A percentile compares a stretch with the other conserved stretches of the same genome.
phyloP scores from a whole-genome alignment of 2,329 filamentous ascomycete genomes.

The Fusarium irregulare region DNA sequence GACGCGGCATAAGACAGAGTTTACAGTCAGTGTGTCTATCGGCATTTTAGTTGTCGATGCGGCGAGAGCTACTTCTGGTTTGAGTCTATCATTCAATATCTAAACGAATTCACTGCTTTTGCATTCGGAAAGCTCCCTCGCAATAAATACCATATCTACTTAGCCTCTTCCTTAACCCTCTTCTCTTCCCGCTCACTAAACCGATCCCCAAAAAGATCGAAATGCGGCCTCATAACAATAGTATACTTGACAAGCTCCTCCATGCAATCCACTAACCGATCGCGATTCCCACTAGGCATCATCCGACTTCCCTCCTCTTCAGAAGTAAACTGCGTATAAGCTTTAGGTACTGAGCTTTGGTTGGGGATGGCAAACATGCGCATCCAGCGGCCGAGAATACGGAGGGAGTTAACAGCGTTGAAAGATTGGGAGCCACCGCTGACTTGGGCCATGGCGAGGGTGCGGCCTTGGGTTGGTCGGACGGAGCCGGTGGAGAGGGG shows the following conservation, averaged over 20 bases:
- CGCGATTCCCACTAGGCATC: not conserved
- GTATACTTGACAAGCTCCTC: conserved; percentile 15
- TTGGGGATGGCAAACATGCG: conserved; percentile 8
- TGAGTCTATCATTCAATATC: accelerated
- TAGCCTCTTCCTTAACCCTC: not conserved
- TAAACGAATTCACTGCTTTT: not conserved
- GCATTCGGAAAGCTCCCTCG: no score
- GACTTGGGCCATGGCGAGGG: not conserved
- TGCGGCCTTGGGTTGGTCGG: not conserved
- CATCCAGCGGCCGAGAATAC: not conserved
- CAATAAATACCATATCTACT: not conserved
- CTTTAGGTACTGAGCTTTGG: conserved; percentile 3
- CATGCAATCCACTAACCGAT: conserved; percentile 5
- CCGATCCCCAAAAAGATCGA: not conserved
- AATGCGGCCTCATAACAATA: conserved; percentile 2
- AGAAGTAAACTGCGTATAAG: not conserved
- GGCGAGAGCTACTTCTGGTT: accelerated
- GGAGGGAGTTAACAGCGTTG: accelerated
- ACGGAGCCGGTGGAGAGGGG: conserved; percentile 1
- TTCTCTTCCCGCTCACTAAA: conserved; percentile 3
- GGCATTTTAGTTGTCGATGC: not conserved
- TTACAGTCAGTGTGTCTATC: no score
- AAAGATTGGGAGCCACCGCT: not conserved
- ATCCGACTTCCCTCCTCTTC: not conserved
- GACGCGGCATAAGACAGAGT: accelerated